phyloP scores from a whole-genome alignment of 441 rosid genomes.

The Populus tomentosa region DNA sequence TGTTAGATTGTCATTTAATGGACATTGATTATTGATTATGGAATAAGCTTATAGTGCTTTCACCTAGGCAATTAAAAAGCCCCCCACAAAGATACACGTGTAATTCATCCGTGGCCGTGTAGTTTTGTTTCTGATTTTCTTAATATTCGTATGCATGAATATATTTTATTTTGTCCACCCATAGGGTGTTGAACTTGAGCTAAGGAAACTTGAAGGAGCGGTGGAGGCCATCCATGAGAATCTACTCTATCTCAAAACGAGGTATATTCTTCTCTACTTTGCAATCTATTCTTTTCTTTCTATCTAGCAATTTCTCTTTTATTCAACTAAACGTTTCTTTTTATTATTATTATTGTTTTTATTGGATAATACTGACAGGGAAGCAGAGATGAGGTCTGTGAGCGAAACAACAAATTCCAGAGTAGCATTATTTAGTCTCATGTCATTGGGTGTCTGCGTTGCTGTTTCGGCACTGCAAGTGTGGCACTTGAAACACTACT shows the following conservation, averaged over 20 bases:
- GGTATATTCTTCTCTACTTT: constrained; percentile 28
- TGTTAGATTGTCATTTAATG: neutral
- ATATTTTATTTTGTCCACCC: constrained; percentile 3
- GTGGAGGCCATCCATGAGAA: constrained; percentile 81
- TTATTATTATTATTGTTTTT: neutral
- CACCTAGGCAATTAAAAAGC: neutral
- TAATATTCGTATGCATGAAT: neutral
- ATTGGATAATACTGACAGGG: constrained; percentile 38
- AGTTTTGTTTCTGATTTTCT: neutral
- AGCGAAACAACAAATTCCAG: constrained; percentile 63
- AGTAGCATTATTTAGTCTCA: constrained; percentile 68
- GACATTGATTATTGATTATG: neutral
- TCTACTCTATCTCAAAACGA: constrained; percentile 49
- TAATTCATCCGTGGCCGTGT: neutral
- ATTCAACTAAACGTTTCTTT: neutral
- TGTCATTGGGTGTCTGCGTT: constrained; percentile 73
- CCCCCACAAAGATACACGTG: neutral
- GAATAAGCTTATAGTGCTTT: constrained; percentile 38
- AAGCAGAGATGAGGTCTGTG: constrained; percentile 66
- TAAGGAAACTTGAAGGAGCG: constrained; percentile 75
- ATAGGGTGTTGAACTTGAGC: constrained; percentile 87
- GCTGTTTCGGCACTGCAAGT: constrained; percentile 58
- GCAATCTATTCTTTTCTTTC: neutral
- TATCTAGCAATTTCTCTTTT: neutral
- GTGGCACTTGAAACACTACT: constrained; percentile 71